Evolutionary conservation across 306 rosid genomes (phyloP), one percentile per base, ranked within the genome.

Genomic region (Castanea sativa): DNA sequence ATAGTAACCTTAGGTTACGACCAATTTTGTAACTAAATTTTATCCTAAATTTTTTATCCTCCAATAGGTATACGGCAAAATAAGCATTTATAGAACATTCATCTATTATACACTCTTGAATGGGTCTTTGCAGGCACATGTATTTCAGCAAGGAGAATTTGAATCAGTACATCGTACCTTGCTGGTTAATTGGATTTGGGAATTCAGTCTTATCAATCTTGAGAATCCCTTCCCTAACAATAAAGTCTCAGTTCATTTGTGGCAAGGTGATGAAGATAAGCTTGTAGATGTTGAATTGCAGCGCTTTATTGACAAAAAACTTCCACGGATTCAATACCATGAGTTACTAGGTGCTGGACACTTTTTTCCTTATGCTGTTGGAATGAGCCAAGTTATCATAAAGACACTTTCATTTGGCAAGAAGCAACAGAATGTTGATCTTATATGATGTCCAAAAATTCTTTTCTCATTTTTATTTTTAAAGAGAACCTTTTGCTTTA

Each of bases 271-370:
- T 32, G 91, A 90, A 0, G 92, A 92, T 77, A 13, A 10, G 53
- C 83, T 92, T 27, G 76, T 85, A 63, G 88, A 87, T 0, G 81
- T 63, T 58, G 57, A 7, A 19, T 73, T 87, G 55, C 91, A 84
- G 68, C 88, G 89, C 19, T 85, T 82, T 38, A 83, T 92, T 64
- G 87, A 30, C 5, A 65, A 75, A 57, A 85, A 87, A 2, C 89
- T 88, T 85, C 86, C 97, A 6, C 87, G 94, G 97, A 85, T 92
- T 81, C 86, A 80, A 11, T 92, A 88, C 83, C 97, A 88, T 83
- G 97, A 90, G 86, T n/a, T 90, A 55, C 59, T 81, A 9, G 92
- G 90, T 57, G 88, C 87, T 56, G 94, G 97, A 27, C 97, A 92
- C 79, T 9, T 88, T 59, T 85, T 90, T 79, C 83, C 85, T 5